Conservation (phyloP, 148 eudicot genomes). For the Vaccinium macrocarpon region DNA sequence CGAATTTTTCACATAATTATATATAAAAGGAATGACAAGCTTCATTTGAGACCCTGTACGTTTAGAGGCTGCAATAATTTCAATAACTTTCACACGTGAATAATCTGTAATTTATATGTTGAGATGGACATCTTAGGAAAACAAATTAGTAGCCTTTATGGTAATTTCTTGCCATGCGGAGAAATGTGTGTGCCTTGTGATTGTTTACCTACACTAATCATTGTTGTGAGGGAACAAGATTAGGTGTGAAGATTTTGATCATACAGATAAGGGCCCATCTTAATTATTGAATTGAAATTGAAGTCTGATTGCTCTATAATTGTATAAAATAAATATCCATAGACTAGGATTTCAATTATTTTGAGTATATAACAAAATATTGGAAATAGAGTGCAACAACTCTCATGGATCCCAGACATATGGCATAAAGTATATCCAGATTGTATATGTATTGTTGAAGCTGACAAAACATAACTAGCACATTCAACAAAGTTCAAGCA, state of each 20-base stretch:
- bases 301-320: background rate
- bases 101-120: background rate
- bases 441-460: background rate
- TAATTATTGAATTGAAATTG: background rate
- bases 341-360: background rate
- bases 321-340: background rate
- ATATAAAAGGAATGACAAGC: background rate
- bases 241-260: background rate
- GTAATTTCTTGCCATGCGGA: background rate
- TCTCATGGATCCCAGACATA: background rate
- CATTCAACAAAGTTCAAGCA: background rate
- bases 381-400: background rate
- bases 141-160: background rate
- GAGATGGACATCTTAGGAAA: background rate
- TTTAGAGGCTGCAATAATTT: background rate
- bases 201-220: background rate
- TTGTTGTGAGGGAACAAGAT: background rate
- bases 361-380: background rate
- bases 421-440: background rate
- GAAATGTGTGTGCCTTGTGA: background rate
- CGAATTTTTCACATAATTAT: background rate
- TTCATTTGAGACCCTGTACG: slow-evolving; percentile 7
- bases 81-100: background rate
- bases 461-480: background rate
- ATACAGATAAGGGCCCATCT: background rate